Percentiles rank a stretch among this genome's conserved stretches.
These are phyloP conservation scores for Hypomyces rosellus DNA, from an alignment of 2,329 filamentous ascomycete genomes.

Conservation along the genomic window DNA sequence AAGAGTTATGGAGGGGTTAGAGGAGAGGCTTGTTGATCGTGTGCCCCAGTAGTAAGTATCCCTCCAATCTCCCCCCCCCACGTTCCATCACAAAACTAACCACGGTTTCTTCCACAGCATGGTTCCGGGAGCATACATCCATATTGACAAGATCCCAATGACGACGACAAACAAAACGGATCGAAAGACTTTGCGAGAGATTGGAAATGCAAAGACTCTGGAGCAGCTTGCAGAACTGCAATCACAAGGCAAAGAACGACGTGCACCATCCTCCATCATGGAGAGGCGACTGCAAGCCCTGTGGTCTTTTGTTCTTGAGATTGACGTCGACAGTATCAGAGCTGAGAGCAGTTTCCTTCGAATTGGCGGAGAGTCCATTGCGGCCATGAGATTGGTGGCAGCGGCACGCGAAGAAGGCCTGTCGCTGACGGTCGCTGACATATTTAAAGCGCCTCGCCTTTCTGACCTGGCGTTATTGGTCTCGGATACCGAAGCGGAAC, in stretches of 20 bases:
- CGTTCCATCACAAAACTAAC: too few relatives aligned
- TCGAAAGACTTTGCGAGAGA: conserved; percentile 1
- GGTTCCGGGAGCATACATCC: conserved; percentile 7
- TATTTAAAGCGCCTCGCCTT: conserved; percentile 5
- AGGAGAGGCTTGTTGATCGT: conserved; percentile 3
- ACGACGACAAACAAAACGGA: conserved; percentile 8
- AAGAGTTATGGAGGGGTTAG: conserved; percentile 3
- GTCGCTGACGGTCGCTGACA: conserved; percentile 4
- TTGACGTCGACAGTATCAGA: too few relatives aligned
- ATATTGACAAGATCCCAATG: conserved; percentile 3
- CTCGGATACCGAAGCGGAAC: background rate
- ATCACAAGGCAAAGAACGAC: background rate
- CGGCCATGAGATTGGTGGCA: too few relatives aligned
- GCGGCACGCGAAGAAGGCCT: too few relatives aligned
- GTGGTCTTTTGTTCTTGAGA: too few relatives aligned
- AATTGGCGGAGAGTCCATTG: too few relatives aligned
- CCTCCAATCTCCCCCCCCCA: too few relatives aligned
- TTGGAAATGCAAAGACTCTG: conserved; percentile 2
- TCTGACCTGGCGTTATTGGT: conserved; percentile 5
- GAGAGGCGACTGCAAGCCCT: too few relatives aligned
- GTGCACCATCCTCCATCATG: too few relatives aligned
- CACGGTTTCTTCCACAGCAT: background rate
- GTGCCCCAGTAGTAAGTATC: conserved; percentile 7
- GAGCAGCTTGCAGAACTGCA: conserved; percentile 3
- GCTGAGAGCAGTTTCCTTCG: too few relatives aligned